These are phyloP conservation scores for Venturiaceae sp. DNA, from an alignment of 2,329 filamentous ascomycete genomes.

Conservation along the genomic window DNA sequence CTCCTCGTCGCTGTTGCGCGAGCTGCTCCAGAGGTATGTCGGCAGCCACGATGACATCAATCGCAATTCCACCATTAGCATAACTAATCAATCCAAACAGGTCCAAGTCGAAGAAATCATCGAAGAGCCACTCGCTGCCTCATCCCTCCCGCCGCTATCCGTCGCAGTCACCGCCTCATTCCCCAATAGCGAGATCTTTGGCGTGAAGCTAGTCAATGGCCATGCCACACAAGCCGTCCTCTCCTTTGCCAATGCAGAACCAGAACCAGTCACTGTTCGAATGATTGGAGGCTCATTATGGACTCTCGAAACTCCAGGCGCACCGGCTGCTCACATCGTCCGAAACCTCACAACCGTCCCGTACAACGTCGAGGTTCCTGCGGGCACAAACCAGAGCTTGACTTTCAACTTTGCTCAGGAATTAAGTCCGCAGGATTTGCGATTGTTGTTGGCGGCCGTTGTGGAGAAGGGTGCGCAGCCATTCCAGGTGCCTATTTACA, in stretches of 20 bases:
- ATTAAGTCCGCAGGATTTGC: conserved; percentile 84
- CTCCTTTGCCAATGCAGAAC: conserved; percentile 77
- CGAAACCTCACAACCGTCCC: conserved; percentile 71
- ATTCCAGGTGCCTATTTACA: conserved; percentile 71
- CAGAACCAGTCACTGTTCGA: conserved; percentile 61
- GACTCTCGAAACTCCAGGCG: conserved; percentile 35
- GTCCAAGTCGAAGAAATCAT: neutral
- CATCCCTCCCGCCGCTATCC: conserved; percentile 52
- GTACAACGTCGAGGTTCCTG: conserved; percentile 64
- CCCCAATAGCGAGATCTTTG: conserved; percentile 70
- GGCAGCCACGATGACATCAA: conserved; percentile 21
- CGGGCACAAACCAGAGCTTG: conserved; percentile 65
- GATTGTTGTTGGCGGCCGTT: conserved; percentile 66
- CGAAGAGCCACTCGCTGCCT: conserved; percentile 41
- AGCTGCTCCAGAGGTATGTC: conserved; percentile 52
- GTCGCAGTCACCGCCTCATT: conserved; percentile 49
- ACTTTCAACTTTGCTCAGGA: conserved; percentile 82
- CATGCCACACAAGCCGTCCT: conserved; percentile 69
- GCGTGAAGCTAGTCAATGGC: conserved; percentile 91
- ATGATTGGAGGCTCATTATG: conserved; percentile 68
- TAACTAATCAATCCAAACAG: neutral
- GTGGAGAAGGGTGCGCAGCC: conserved; percentile 58
- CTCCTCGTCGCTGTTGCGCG: conserved; percentile 60
- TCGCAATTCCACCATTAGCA: neutral
- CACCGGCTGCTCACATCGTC: conserved; percentile 37